Evolutionary conservation across 2,329 filamentous ascomycete species (phyloP).

Genomic region (Colletotrichum sp.): DNA sequence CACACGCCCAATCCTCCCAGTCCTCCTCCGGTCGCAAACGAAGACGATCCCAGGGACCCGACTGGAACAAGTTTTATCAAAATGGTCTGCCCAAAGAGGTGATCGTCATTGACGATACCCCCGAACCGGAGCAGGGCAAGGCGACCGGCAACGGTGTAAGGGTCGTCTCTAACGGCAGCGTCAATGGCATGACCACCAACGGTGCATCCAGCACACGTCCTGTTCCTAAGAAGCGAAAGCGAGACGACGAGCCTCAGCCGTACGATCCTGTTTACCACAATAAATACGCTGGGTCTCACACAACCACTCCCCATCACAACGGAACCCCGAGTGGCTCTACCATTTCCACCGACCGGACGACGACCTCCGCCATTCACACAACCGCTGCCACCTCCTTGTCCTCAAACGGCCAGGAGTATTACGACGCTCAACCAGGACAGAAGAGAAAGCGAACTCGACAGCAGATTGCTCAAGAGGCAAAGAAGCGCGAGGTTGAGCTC

Average conservation of each 20-base stretch:
- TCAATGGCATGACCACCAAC: slow-evolving; percentile 35
- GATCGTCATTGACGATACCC: slow-evolving; percentile 82
- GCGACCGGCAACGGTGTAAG: slow-evolving; percentile 42
- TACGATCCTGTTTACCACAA: slow-evolving; percentile 77
- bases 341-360: slow-evolving; percentile 82
- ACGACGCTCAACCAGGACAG: slow-evolving; percentile 72
- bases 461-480: slow-evolving; percentile 82
- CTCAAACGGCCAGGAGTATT: slow-evolving; percentile 67
- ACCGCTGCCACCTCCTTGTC: slow-evolving; percentile 86
- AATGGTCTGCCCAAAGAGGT: slow-evolving; percentile 85
- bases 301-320: slow-evolving; percentile 73
- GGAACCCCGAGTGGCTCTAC: slow-evolving; percentile 72
- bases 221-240: slow-evolving; percentile 77
- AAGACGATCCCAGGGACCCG: slow-evolving; percentile 67
- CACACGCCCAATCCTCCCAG: slow-evolving; percentile 13
- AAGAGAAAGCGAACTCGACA: slow-evolving; percentile 90
- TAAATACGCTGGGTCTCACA: slow-evolving; percentile 70
- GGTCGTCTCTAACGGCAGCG: slow-evolving; percentile 38
- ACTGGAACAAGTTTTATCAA: slow-evolving; percentile 83
- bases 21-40: slow-evolving; percentile 49
- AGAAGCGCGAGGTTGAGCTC: slow-evolving; percentile 75
- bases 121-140: slow-evolving; percentile 51
- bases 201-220: slow-evolving; percentile 45
- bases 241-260: slow-evolving; percentile 56
- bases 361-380: slow-evolving; percentile 74